Conservation (phyloP, 345 rosid genomes). For the Zanthoxylum bungeanum region DNA sequence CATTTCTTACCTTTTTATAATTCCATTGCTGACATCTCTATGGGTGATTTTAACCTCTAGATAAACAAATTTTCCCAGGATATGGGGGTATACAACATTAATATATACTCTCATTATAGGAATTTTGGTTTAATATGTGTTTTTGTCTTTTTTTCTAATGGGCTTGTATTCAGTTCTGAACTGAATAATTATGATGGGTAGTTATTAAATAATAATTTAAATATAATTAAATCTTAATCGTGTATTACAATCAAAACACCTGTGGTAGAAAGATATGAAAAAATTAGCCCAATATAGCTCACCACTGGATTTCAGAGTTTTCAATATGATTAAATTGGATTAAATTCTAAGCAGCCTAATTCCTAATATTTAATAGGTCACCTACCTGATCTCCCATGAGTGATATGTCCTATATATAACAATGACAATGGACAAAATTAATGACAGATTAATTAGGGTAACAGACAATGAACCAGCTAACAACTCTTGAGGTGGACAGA, state of each 20-base stretch:
- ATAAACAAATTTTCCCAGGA: not conserved
- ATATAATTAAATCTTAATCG: too few relatives aligned
- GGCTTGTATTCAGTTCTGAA: too few relatives aligned
- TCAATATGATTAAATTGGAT: not conserved
- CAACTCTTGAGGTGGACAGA: not conserved
- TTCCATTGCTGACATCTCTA: not conserved
- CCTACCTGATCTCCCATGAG: not conserved
- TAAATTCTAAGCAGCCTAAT: too few relatives aligned
- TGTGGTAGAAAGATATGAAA: too few relatives aligned
- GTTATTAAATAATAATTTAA: too few relatives aligned
- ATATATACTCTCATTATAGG: not conserved
- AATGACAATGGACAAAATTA: not conserved
- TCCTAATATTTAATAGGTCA: not conserved
- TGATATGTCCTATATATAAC: not conserved
- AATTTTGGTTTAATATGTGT: too few relatives aligned
- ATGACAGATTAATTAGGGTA: not conserved
- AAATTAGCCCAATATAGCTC: too few relatives aligned
- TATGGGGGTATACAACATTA: not conserved
- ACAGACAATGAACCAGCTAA: not conserved
- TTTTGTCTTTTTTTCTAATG: too few relatives aligned
- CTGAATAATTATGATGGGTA: too few relatives aligned
- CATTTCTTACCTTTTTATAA: not conserved
- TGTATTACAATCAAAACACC: too few relatives aligned
- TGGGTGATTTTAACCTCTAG: conserved; percentile 2
- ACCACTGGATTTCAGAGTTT: too few relatives aligned